Percentiles rank a stretch among this genome's conserved stretches.
Evolutionary conservation across 108 stramenopile species (phyloP).

Genomic region (Aurantiochytrium sp.): DNA sequence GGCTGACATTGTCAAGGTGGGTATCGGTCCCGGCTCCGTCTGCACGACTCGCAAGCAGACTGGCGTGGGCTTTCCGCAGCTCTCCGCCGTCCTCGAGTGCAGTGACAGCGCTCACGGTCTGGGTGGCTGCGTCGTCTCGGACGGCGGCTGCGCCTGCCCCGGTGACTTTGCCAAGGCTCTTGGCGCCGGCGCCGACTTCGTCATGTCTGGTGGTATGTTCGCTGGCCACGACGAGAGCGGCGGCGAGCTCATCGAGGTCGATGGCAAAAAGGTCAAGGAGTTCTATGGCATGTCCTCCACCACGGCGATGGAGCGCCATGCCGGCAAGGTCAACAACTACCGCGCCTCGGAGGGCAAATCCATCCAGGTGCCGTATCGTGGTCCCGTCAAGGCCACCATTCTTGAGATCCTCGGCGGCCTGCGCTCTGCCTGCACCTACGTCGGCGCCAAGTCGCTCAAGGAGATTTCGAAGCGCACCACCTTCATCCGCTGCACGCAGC

Average conservation of each 20-base stretch:
- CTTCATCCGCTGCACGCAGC: slow-evolving; percentile 45
- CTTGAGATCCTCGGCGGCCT: slow-evolving; percentile 50
- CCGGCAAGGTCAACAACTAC: slow-evolving; percentile 49
- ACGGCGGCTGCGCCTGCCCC: slow-evolving; percentile 47
- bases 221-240: slow-evolving; percentile 47
- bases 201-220: slow-evolving; percentile 54
- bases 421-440: slow-evolving; percentile 51
- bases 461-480: slow-evolving; percentile 52
- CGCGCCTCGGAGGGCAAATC: slow-evolving; percentile 51
- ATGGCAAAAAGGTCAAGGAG: slow-evolving; percentile 26
- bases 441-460: slow-evolving; percentile 41
- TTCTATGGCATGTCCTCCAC: slow-evolving; percentile 54
- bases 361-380: slow-evolving; percentile 37
- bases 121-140: slow-evolving; percentile 38
- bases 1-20: slow-evolving; percentile 50
- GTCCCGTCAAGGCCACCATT: slow-evolving; percentile 39
- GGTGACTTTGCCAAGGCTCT: slow-evolving; percentile 50
- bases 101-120: slow-evolving; percentile 49
- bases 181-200: slow-evolving; percentile 49
- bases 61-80: slow-evolving; percentile 50
- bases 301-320: slow-evolving; percentile 49
- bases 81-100: slow-evolving; percentile 44
- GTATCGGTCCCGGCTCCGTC: slow-evolving; percentile 47
- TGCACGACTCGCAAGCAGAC: slow-evolving; percentile 54
- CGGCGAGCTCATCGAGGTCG: slow-evolving; percentile 33